Conservation (phyloP, 1,139 yeast species). For the Debaryomyces sp. region DNA sequence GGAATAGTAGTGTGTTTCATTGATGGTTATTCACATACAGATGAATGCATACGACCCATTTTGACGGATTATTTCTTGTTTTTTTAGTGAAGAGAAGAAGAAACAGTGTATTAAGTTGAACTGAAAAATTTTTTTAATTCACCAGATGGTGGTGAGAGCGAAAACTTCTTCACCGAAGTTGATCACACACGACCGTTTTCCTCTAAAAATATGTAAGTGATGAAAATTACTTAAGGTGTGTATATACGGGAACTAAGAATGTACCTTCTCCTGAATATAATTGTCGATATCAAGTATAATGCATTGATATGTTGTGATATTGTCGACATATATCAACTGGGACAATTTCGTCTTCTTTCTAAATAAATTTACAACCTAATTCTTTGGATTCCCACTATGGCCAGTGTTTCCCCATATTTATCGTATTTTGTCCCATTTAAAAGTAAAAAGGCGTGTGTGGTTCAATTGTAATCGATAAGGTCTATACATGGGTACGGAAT, state of each 20-base stretch:
- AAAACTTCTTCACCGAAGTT: not conserved
- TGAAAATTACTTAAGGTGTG: not conserved
- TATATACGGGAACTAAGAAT: not conserved
- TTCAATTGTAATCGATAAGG: not conserved
- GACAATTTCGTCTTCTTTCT: not conserved
- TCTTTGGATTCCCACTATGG: not conserved
- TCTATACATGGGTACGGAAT: not conserved
- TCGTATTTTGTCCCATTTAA: slow-evolving; percentile 4
- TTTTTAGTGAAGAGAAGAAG: slow-evolving; percentile 14
- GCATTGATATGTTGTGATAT: not conserved
- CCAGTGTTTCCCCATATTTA: not conserved
- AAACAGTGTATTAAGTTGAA: slow-evolving; percentile 7
- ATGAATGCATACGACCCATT: slow-evolving; percentile 84
- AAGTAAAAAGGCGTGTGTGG: not conserved
- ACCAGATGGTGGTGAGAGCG: not conserved
- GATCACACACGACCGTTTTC: not conserved
- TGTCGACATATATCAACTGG: not conserved
- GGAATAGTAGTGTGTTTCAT: slow-evolving; percentile 1
- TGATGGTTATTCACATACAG: slow-evolving; percentile 55
- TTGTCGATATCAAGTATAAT: not conserved
- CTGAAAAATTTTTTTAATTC: slow-evolving; percentile 21
- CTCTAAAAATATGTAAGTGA: not conserved
- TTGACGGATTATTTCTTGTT: slow-evolving; percentile 44
- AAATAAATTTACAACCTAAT: not conserved
- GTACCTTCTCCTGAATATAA: not conserved